A percentile compares a stretch with the other conserved stretches of the same genome.
phyloP scores from a whole-genome alignment of 1,139 yeast species.

The Meyerozyma athensensis region DNA sequence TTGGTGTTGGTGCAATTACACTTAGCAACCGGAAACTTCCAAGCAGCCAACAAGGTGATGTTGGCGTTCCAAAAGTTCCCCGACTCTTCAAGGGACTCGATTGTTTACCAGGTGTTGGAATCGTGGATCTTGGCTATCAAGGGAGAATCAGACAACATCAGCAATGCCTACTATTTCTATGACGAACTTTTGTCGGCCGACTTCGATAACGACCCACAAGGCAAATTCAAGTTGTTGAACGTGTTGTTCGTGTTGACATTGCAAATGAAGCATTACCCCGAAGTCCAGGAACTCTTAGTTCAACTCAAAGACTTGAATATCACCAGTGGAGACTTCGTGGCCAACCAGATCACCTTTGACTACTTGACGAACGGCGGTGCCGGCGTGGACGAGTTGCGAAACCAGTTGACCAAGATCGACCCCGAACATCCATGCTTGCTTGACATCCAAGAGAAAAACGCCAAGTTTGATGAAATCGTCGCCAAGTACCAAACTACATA shows the following conservation, averaged over 20 bases:
- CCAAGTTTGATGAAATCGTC: slow-evolving; percentile 53
- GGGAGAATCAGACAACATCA: slow-evolving; percentile 55
- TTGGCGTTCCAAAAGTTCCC: slow-evolving; percentile 37
- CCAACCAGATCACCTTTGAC: slow-evolving; percentile 53
- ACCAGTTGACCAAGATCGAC: slow-evolving; percentile 36
- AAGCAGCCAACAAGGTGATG: slow-evolving; percentile 34
- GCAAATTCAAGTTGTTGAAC: slow-evolving; percentile 33
- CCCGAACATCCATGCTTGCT: slow-evolving; percentile 47
- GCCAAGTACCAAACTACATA: slow-evolving; percentile 35
- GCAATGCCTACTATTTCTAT: slow-evolving; percentile 63
- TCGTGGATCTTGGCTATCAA: slow-evolving; percentile 55
- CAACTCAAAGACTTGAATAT: slow-evolving; percentile 37
- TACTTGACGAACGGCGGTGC: slow-evolving; percentile 45
- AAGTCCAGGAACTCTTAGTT: slow-evolving; percentile 42
- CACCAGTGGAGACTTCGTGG: slow-evolving; percentile 47
- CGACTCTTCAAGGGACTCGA: slow-evolving; percentile 51
- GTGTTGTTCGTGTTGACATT: slow-evolving; percentile 39
- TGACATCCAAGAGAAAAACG: slow-evolving; percentile 50
- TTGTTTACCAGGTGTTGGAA: slow-evolving; percentile 64
- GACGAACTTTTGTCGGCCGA: slow-evolving; percentile 61
- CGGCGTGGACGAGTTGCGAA: slow-evolving; percentile 34
- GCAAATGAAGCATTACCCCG: slow-evolving; percentile 42
- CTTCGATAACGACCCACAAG: slow-evolving; percentile 34
- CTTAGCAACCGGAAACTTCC: slow-evolving; percentile 35
- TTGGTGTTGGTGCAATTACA: slow-evolving; percentile 41